Evolutionary conservation across 495 filamentous ascomycete genomes (phyloP), one percentile per base, ranked within the genome.

Genomic region (Sporormia fimetaria): DNA sequence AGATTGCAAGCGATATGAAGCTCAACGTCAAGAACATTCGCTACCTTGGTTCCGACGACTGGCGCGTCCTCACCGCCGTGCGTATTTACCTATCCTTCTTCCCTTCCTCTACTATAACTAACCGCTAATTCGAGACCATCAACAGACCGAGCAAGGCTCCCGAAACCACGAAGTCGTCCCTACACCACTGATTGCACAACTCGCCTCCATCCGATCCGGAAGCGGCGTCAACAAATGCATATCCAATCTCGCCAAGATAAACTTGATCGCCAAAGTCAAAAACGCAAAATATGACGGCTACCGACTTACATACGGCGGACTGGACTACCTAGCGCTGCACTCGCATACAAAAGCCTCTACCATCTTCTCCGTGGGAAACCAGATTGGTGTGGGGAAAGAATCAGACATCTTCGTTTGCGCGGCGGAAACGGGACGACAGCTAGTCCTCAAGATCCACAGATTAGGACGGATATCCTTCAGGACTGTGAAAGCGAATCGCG

Each of bases 221-320:
- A 52, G 21, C 42, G 81, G 83, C 26, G 85, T 94, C n/a, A 80
- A 87, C 61, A 80, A 74, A 52, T 73, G 75, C 53, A 95, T 99
- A 49, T 90, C 87, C 21, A 78, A 71, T 34, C 74, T 99, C 26
- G 90, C 90, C 46, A 96, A 96, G 60, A 78, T 72, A n/a, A 84
- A 82, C 46, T 66, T 99, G 38, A 92, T 99, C 49, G 87, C 81
- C 11, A 81, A 81, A 50, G 75, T 92, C 47, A 93, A 94, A 65
- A 94, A 96, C 63, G 83, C 87, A 32, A 87, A 84, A 63, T 96
- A 99, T 62, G 90, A 99, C 59, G 90, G 90, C 37, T 99, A 99
- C 67, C 80, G 90, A 32, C 76, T 99, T 16, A 92, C 88, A 16
- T 96, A 96, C 62, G 90, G 90, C 49, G 90, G 90, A 2, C 76